Percentiles rank a stretch among this genome's conserved stretches.
These are phyloP conservation scores for Graphiopsis chlorocephala DNA, from an alignment of 2,329 filamentous ascomycete species.

Conservation along the genomic window DNA sequence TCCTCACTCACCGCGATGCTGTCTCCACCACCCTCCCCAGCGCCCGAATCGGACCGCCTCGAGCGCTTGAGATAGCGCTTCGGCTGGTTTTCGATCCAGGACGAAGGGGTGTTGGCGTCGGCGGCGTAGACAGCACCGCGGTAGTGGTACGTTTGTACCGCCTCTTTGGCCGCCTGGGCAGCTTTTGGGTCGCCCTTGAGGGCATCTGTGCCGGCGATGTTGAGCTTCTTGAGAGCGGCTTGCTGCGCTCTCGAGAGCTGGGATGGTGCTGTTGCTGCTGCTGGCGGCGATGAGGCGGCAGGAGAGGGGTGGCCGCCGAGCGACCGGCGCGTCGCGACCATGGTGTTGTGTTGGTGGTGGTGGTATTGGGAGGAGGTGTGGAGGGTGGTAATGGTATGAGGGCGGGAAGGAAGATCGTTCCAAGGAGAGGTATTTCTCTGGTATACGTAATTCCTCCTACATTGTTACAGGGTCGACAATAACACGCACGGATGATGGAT, in stretches of 20 bases:
- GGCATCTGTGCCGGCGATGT: slow-evolving; percentile 10
- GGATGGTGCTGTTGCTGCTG: neutral
- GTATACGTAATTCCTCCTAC: neutral
- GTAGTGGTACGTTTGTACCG: slow-evolving; percentile 16
- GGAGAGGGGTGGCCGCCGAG: neutral
- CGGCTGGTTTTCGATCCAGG: slow-evolving; percentile 17
- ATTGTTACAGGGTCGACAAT: neutral
- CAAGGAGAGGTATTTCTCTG: neutral
- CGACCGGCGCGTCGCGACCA: slow-evolving; percentile 13
- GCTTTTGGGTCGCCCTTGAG: slow-evolving; percentile 15
- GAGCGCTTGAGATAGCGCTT: slow-evolving; percentile 14
- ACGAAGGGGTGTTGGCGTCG: slow-evolving; percentile 13
- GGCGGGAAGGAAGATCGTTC: neutral
- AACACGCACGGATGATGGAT: neutral
- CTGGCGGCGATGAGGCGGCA: neutral
- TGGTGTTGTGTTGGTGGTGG: neutral
- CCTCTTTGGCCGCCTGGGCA: neutral
- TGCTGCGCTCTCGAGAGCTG: neutral
- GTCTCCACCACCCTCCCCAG: neutral
- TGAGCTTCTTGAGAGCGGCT: slow-evolving; percentile 8
- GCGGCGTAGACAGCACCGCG: slow-evolving; percentile 14
- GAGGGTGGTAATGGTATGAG: neutral
- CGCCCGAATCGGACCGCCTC: neutral
- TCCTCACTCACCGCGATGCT: neutral
- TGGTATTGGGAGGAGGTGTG: neutral